Percentiles rank a stretch among this genome's conserved stretches.
phyloP scores from a whole-genome alignment of 176 grass and related monocot species.

The Chrysopogon serrulatus region DNA sequence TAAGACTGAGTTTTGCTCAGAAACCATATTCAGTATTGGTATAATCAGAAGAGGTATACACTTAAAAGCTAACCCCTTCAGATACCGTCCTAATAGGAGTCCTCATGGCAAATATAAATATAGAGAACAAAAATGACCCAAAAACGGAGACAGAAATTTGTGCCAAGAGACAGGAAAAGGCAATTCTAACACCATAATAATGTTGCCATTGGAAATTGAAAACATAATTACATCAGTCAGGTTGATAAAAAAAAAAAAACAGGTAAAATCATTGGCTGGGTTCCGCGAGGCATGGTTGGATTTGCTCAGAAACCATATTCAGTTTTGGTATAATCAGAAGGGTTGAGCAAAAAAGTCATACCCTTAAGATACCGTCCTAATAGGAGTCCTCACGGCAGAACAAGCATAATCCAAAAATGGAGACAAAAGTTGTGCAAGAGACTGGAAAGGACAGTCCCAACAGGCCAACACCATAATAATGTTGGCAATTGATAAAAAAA shows the following conservation, averaged over 20 bases:
- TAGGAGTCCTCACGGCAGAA: background rate
- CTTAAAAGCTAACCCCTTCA: background rate
- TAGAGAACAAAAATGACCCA: background rate
- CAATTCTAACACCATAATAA: background rate
- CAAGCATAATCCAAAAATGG: too few relatives aligned
- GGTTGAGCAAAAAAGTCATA: background rate
- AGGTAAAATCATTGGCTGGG: background rate
- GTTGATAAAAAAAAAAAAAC: background rate
- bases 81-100: slow-evolving; percentile 4
- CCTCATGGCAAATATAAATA: background rate
- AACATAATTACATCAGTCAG: background rate
- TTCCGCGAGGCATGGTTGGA: background rate
- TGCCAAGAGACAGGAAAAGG: too few relatives aligned
- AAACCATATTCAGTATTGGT: background rate
- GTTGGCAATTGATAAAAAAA: background rate
- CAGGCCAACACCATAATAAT: background rate
- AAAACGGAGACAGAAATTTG: background rate
- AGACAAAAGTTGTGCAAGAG: background rate
- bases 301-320: background rate
- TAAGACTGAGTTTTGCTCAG: background rate
- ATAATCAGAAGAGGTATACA: background rate
- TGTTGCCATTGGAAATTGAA: background rate
- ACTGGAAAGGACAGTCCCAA: too few relatives aligned
- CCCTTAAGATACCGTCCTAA: slow-evolving; percentile 1
- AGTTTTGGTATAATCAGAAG: background rate